phyloP scores from a whole-genome alignment of 139 green algal genomes.

The Chlamydomonas eustigma region DNA sequence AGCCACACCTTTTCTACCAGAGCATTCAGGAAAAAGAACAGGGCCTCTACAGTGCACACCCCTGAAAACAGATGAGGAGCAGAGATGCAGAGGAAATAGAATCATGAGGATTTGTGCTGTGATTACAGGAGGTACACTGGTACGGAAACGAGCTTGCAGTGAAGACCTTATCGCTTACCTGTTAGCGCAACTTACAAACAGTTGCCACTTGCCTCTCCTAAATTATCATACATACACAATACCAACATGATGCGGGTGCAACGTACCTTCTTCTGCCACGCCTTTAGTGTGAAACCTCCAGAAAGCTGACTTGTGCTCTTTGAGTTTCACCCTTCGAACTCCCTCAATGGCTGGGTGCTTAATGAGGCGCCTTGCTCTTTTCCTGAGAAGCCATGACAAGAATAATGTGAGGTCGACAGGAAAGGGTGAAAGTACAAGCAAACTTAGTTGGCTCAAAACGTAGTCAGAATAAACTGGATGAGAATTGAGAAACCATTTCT shows the following conservation, averaged over 20 bases:
- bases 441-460: too few relatives aligned
- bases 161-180: not conserved
- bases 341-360: conserved; percentile 18
- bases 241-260: not conserved
- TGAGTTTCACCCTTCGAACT: conserved; percentile 39
- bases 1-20: conserved; percentile 26
- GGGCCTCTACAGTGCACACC: conserved; percentile 55
- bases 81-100: too few relatives aligned
- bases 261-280: not conserved
- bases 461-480: not conserved
- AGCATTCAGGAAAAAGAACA: conserved; percentile 38
- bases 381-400: too few relatives aligned
- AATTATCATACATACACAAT: not conserved
- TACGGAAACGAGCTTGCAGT: not conserved
- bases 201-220: not conserved
- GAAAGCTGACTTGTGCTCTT: conserved; percentile 33
- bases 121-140: not conserved
- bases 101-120: too few relatives aligned
- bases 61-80: conserved; percentile 9
- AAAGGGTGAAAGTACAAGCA: too few relatives aligned
- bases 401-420: too few relatives aligned
- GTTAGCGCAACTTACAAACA: not conserved
- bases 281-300: conserved; percentile 52
- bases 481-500: not conserved
- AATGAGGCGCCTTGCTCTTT: conserved; percentile 39